phyloP scores from a whole-genome alignment of 2,329 filamentous ascomycete genomes.

The Periconia macrospinosa region DNA sequence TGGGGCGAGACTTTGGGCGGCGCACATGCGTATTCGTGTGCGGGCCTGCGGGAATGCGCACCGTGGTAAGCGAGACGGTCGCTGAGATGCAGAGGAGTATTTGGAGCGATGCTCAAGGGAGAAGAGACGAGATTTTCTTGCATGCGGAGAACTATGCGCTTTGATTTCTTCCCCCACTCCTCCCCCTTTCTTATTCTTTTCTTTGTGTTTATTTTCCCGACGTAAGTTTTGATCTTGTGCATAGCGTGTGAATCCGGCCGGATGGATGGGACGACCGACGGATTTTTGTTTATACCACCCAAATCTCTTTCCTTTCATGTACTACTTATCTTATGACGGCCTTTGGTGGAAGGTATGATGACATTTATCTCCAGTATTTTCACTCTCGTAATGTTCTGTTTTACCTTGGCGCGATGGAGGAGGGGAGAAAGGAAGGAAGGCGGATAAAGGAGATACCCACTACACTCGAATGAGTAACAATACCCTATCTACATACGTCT shows the following conservation, averaged over 20 bases:
- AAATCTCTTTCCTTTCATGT: constrained; percentile 1
- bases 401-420: no score
- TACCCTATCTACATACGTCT: no score
- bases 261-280: neutral
- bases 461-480: no score
- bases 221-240: constrained; percentile 26
- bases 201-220: neutral
- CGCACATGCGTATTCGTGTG: constrained; percentile 91
- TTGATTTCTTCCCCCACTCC: constrained; percentile 44
- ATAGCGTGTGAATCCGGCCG: constrained; percentile 22
- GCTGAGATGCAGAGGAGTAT: constrained; percentile 81
- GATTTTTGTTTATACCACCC: constrained; percentile 8
- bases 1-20: constrained; percentile 79
- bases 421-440: no score
- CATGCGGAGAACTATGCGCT: constrained; percentile 96
- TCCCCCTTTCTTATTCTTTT: neutral
- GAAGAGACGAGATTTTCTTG: constrained; percentile 86
- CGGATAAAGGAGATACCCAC: no score
- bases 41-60: constrained; percentile 82
- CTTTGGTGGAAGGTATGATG: no score
- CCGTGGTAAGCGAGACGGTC: constrained; percentile 84
- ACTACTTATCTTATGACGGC: no score
- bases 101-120: constrained; percentile 66
- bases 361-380: no score
- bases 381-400: no score